These are phyloP conservation scores for Rhododendron molle DNA, from an alignment of 148 eudicot genomes.

Conservation along the genomic window DNA sequence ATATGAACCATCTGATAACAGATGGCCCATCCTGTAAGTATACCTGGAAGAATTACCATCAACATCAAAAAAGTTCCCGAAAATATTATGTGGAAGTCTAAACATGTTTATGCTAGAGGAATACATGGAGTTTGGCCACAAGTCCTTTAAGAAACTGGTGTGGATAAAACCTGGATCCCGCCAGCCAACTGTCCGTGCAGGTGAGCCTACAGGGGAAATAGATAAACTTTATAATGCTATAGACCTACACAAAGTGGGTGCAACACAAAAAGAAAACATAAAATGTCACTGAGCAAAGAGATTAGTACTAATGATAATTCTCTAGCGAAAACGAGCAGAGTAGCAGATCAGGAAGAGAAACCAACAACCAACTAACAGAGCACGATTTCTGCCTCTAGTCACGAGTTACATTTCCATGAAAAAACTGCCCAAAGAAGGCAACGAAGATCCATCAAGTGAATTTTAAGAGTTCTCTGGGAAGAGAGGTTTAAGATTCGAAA, in stretches of 20 bases:
- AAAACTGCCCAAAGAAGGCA: not conserved
- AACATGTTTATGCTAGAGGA: not conserved
- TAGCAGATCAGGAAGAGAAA: not conserved
- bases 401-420: not conserved
- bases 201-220: conserved; percentile 51
- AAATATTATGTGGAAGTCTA: not conserved
- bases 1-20: conserved; percentile 50
- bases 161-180: conserved; percentile 92
- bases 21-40: conserved; percentile 71
- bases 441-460: not conserved
- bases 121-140: conserved; percentile 77
- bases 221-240: conserved; percentile 5
- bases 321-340: not conserved
- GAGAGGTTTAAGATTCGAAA: not conserved
- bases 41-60: conserved; percentile 41
- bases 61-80: not conserved
- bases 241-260: not conserved
- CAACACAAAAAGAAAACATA: not conserved
- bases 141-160: conserved; percentile 81
- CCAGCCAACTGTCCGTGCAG: conserved; percentile 97
- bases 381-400: not conserved
- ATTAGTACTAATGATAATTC: not conserved
- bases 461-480: not conserved
- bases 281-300: not conserved
- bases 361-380: not conserved